Percentiles rank a stretch among this genome's conserved stretches.
These are phyloP conservation scores for Pelargonium myrrhifolium DNA, from an alignment of 441 rosid species.

Conservation along the genomic window DNA sequence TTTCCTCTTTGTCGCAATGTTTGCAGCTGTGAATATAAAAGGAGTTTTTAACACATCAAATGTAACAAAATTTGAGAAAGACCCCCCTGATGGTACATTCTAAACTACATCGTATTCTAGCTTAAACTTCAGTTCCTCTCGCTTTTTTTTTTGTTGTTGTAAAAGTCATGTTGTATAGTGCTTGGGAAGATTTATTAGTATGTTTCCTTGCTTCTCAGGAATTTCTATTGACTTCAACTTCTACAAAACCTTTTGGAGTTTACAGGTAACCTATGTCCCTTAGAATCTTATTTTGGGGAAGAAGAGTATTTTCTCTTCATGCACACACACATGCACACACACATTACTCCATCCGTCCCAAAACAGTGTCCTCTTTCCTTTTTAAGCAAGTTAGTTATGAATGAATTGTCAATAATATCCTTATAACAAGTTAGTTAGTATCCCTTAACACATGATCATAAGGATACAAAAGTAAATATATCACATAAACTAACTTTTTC, in stretches of 20 bases:
- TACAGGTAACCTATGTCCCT: constrained; percentile 59
- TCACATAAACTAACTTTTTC: no score
- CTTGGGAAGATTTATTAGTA: not conserved
- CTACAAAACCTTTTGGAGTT: constrained; percentile 92
- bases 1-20: constrained; percentile 20
- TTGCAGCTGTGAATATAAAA: constrained; percentile 94
- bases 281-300: no score
- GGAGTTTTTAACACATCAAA: constrained; percentile 95
- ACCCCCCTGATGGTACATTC: constrained; percentile 67
- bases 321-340: not conserved
- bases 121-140: no score
- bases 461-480: no score
- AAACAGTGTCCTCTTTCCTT: no score
- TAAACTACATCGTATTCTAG: constrained; percentile 9
- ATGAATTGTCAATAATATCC: no score
- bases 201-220: constrained; percentile 38
- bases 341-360: no score
- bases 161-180: constrained; percentile 5
- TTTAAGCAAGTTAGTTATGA: no score
- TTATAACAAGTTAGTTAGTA: no score
- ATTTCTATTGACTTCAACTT: constrained; percentile 90
- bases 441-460: no score
- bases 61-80: constrained; percentile 87
- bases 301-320: no score
- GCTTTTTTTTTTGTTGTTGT: constrained; percentile 16